Evolutionary conservation across 768 basidiomycete species (phyloP).

Genomic region (Mrakia blollopis): DNA sequence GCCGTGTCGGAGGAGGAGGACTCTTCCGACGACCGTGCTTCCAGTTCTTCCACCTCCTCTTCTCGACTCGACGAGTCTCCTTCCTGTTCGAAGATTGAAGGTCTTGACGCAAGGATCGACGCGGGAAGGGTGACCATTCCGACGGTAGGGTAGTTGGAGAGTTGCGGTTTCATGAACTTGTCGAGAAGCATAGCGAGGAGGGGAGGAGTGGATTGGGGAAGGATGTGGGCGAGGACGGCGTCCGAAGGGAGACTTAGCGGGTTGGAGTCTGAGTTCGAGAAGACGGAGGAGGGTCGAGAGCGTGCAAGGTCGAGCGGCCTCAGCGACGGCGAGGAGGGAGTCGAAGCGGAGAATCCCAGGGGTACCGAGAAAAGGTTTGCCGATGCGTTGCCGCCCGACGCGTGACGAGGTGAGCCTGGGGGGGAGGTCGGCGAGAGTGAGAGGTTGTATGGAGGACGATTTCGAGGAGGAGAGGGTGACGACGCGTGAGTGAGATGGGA

Average conservation of each 20-base stretch:
- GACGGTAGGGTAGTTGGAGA: neutral
- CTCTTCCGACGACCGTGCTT: neutral
- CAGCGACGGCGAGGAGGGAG: neutral
- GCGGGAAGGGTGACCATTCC: neutral
- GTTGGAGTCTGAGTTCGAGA: neutral
- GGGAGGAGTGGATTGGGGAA: neutral
- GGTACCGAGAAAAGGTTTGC: neutral
- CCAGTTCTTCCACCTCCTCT: neutral
- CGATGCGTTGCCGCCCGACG: neutral
- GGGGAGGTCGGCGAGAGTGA: neutral
- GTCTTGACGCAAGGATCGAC: neutral
- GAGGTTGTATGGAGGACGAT: neutral
- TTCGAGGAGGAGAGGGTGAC: neutral
- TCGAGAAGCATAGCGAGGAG: slow-evolving; percentile 1
- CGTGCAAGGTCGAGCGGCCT: neutral
- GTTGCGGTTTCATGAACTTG: slow-evolving; percentile 5
- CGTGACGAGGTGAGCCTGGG: neutral
- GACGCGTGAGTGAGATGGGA: neutral
- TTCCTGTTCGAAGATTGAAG: neutral
- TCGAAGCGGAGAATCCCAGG: neutral
- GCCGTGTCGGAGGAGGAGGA: neutral
- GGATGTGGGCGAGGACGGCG: slow-evolving; percentile 9
- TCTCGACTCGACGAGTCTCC: neutral
- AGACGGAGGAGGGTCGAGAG: slow-evolving; percentile 5
- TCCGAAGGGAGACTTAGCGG: neutral